Evolutionary conservation across 2,329 filamentous ascomycete species (phyloP), one percentile per base, ranked within the genome.

Genomic region (Domatiomyces catenatus): DNA sequence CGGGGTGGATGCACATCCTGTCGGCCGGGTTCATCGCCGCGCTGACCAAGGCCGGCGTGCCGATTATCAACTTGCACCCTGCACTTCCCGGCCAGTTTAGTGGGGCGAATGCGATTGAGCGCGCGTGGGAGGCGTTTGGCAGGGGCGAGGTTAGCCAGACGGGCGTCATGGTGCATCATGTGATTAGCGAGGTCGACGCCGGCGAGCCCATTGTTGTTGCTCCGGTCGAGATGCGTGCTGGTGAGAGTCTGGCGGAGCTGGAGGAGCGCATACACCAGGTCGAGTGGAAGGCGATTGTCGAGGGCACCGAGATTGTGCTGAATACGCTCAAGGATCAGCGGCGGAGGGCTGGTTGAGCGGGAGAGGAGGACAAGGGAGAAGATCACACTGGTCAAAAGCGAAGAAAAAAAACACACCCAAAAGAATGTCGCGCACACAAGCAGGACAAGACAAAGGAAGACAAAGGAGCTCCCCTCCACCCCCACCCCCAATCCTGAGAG

Each of bases 111-210:
- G 88, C 87, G 15, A 93, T 94, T 59, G 79, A 84, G 59, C 74
- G 86, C 20, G 86, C 88, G 2, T 87, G 80, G 67, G 74, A 77
- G 46, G 86, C 86, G 51, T 88, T 84, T 63, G 67, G 80, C 62
- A 76, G 75, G 56, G 75, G 86, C 8, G 76, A 81, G 60, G 75
- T 84, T 57, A 75, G 75, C 56, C 75, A 74, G 56, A 88, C 79
- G 0, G 88, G 89, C 0, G 81, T 93, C 49, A 94, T 94, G 89
- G 80, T 87, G 15, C 88, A 94, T 68, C 83, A 89, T 66, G 87
- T 94, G 46, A 81, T 85, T 54, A 72, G 70, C 7, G 79, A 90
- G 64, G 86, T 94, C 50, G 88, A 94, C 69, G 76, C 83, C 61
- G 88, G 88, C 2, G 72, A 76, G 56, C 81, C 85, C 8, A 83